Evolutionary conservation across 1,139 yeast genomes (phyloP).

Genomic region (Kazachstania sp.): DNA sequence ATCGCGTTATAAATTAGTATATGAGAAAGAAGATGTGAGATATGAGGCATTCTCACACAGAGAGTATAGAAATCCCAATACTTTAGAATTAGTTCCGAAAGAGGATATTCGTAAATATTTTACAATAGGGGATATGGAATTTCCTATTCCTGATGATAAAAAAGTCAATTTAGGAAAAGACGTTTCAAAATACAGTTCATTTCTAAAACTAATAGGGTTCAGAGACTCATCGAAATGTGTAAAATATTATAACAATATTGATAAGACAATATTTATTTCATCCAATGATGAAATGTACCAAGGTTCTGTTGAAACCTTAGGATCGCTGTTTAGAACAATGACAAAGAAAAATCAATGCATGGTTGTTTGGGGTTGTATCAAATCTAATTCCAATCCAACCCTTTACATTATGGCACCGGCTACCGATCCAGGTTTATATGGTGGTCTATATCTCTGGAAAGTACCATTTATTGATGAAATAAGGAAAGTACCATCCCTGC

Average conservation of each 20-base stretch:
- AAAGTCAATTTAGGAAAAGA: constrained; percentile 32
- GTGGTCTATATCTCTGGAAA: constrained; percentile 52
- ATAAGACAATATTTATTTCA: constrained; percentile 51
- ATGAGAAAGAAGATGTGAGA: constrained; percentile 44
- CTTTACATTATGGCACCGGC: constrained; percentile 59
- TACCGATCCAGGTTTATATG: constrained; percentile 21
- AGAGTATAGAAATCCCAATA: constrained; percentile 33
- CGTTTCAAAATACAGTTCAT: constrained; percentile 34
- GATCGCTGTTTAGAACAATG: constrained; percentile 59
- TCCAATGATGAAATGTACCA: constrained; percentile 48
- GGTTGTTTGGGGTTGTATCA: constrained; percentile 61
- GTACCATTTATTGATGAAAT: constrained; percentile 63
- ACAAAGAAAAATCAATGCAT: constrained; percentile 47
- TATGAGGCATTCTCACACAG: constrained; percentile 48
- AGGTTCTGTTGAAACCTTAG: constrained; percentile 61
- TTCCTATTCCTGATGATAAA: constrained; percentile 34
- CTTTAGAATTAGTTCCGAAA: constrained; percentile 37
- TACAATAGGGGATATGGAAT: constrained; percentile 39
- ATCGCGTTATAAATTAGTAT: constrained; percentile 39
- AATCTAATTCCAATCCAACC: constrained; percentile 47
- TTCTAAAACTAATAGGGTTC: constrained; percentile 60
- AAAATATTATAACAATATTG: constrained; percentile 45
- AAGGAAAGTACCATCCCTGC: constrained; percentile 39
- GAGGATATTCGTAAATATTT: constrained; percentile 34
- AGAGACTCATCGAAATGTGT: constrained; percentile 36